Percentiles rank a stretch among this genome's conserved stretches.
Evolutionary conservation across 441 rosid species (phyloP).

Genomic region (Hura crepitans): DNA sequence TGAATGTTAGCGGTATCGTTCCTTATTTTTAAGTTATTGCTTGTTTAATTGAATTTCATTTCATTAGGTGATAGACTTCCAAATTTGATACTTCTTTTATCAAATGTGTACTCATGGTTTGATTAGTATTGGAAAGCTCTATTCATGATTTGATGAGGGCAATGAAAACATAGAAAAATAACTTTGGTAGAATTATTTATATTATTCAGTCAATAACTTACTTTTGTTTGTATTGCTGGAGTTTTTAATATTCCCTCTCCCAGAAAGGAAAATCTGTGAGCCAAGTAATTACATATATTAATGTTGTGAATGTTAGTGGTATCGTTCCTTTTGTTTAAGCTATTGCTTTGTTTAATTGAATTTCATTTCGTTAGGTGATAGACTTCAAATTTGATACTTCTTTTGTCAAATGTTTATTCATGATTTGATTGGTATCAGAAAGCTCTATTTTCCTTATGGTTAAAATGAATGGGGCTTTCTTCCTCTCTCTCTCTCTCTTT

Average conservation of each 20-base stretch:
- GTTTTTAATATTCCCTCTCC: background rate
- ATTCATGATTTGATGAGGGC: too few relatives aligned
- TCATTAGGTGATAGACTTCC: background rate
- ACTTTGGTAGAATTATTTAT: too few relatives aligned
- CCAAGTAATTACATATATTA: background rate
- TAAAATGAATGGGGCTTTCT: constrained; percentile 10
- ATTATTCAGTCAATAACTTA: too few relatives aligned
- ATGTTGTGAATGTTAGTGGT: too few relatives aligned
- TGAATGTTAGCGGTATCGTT: too few relatives aligned
- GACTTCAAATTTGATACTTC: background rate
- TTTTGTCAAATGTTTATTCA: background rate
- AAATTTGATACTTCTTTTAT: background rate
- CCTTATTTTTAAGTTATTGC: too few relatives aligned
- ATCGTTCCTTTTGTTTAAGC: too few relatives aligned
- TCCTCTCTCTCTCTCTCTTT: too few relatives aligned
- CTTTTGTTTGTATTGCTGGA: background rate
- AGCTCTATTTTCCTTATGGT: background rate
- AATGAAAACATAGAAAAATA: too few relatives aligned
- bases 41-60: too few relatives aligned
- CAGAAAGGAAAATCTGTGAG: too few relatives aligned
- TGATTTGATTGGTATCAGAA: background rate
- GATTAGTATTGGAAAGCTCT: background rate
- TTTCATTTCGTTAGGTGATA: background rate
- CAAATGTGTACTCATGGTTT: background rate
- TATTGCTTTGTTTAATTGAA: too few relatives aligned